Conservation (phyloP, 176 grass and related monocot genomes). For the Cenchrus americanus region DNA sequence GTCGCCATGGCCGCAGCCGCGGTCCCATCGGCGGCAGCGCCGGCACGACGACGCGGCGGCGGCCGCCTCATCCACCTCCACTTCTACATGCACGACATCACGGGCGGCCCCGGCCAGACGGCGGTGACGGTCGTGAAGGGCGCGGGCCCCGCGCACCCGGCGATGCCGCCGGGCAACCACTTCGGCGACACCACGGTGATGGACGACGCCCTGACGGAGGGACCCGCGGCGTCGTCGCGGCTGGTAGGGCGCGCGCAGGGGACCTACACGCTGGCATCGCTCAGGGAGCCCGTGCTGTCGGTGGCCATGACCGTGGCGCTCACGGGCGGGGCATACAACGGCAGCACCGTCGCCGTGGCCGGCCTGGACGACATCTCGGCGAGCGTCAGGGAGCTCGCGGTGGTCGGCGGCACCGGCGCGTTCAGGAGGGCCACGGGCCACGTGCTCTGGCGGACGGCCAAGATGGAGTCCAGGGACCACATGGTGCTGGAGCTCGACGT, state of each 20-base stretch:
- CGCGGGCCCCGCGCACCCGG: neutral
- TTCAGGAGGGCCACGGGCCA: slow-evolving; percentile 45
- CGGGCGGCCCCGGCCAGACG: slow-evolving; percentile 39
- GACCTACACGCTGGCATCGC: slow-evolving; percentile 25
- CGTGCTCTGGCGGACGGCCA: slow-evolving; percentile 46
- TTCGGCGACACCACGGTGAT: slow-evolving; percentile 59
- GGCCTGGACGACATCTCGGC: slow-evolving; percentile 32
- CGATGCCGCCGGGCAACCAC: slow-evolving; percentile 41
- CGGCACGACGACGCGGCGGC: neutral
- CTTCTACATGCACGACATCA: slow-evolving; percentile 61
- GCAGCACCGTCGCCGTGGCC: slow-evolving; percentile 42
- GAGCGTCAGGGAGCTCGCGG: slow-evolving; percentile 39
- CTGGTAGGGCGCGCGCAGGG: slow-evolving; percentile 51
- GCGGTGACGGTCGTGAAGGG: slow-evolving; percentile 46
- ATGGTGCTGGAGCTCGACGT: slow-evolving; percentile 53
- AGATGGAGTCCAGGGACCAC: slow-evolving; percentile 39
- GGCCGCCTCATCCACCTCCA: slow-evolving; percentile 34
- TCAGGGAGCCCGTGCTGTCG: slow-evolving; percentile 20
- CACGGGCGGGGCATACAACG: slow-evolving; percentile 34
- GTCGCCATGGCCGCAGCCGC: neutral
- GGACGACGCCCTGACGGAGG: slow-evolving; percentile 56
- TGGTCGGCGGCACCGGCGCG: slow-evolving; percentile 52
- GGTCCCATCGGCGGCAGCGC: neutral
- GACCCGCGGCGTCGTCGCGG: slow-evolving; percentile 15
- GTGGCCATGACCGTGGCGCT: slow-evolving; percentile 43